Conservation (phyloP, 2,329 filamentous ascomycete genomes). For the Trichoderma aggressivum region DNA sequence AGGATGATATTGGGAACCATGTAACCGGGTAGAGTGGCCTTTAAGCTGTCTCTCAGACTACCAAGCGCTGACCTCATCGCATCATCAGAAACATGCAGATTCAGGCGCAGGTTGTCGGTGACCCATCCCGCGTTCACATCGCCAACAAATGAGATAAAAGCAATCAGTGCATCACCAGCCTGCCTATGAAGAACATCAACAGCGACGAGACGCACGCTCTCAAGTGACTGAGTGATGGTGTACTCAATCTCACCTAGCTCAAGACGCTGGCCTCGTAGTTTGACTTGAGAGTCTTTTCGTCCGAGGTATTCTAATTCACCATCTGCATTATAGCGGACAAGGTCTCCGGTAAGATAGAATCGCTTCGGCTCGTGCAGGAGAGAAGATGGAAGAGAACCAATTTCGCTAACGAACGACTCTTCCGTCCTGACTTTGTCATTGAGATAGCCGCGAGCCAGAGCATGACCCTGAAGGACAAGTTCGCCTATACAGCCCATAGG, state of each 20-base stretch:
- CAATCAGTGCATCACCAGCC: slow-evolving; percentile 3
- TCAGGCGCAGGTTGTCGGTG: not conserved
- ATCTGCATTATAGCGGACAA: slow-evolving; percentile 39
- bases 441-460: slow-evolving; percentile 48
- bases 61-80: not conserved
- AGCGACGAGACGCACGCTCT: not conserved
- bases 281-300: slow-evolving; percentile 54
- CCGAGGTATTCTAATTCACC: slow-evolving; percentile 43
- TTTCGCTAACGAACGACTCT: slow-evolving; percentile 46
- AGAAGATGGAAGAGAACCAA: slow-evolving; percentile 3
- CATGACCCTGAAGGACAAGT: slow-evolving; percentile 39
- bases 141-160: slow-evolving; percentile 3
- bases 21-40: slow-evolving; percentile 18
- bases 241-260: slow-evolving; percentile 38
- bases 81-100: not conserved
- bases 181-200: slow-evolving; percentile 9
- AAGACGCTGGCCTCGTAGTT: slow-evolving; percentile 52
- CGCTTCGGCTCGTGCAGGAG: slow-evolving; percentile 10
- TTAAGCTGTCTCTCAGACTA: not conserved
- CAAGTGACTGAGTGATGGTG: slow-evolving; percentile 1
- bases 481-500: slow-evolving; percentile 30
- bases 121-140: not conserved
- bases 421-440: slow-evolving; percentile 39
- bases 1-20: slow-evolving; percentile 24
- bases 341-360: slow-evolving; percentile 46